Conservation (phyloP, 768 basidiomycete species). For the Leccinum barrowsii region DNA sequence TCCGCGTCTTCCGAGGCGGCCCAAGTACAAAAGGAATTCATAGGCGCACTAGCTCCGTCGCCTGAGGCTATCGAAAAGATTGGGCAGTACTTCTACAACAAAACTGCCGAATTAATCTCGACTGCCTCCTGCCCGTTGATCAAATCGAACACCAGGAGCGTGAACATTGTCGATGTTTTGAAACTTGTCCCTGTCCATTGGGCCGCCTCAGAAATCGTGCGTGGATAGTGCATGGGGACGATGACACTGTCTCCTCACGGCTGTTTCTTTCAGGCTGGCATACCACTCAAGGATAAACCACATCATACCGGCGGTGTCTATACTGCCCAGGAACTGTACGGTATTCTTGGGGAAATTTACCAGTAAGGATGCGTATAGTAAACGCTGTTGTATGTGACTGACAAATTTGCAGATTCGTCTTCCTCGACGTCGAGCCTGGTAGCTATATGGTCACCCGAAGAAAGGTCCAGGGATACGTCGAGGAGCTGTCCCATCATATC, state of each 20-base stretch:
- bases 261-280: conserved; percentile 52
- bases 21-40: conserved; percentile 44
- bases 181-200: conserved; percentile 64
- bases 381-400: neutral
- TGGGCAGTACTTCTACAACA: conserved; percentile 61
- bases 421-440: conserved; percentile 64
- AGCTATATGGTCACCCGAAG: conserved; percentile 54
- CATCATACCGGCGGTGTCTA: conserved; percentile 50
- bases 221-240: conserved; percentile 19
- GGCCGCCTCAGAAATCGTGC: conserved; percentile 65
- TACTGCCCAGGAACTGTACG: conserved; percentile 58
- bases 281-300: conserved; percentile 59
- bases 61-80: conserved; percentile 48
- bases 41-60: conserved; percentile 44
- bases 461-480: conserved; percentile 50
- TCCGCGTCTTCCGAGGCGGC: conserved; percentile 43
- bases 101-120: conserved; percentile 56
- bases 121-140: conserved; percentile 53
- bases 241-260: neutral
- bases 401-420: conserved; percentile 53
- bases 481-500: conserved; percentile 54
- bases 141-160: conserved; percentile 46
- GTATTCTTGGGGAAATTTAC: conserved; percentile 68
- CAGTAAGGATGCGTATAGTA: conserved; percentile 36
- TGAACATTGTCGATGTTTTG: conserved; percentile 72